Base-by-base conservation (phyloP, 2,329 filamentous ascomycete genomes). In the Ustulina deusta region DNA sequence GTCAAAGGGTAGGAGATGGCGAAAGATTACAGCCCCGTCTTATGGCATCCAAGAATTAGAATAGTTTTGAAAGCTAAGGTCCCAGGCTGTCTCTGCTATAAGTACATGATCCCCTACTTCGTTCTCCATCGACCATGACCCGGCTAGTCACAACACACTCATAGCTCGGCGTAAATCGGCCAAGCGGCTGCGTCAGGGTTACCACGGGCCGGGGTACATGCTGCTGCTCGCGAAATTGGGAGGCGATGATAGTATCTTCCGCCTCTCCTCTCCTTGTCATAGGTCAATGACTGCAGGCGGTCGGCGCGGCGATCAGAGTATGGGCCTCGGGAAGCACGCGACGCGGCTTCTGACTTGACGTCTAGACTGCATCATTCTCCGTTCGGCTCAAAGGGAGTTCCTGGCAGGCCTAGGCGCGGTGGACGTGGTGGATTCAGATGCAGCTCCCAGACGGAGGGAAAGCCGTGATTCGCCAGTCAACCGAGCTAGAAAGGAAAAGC, bases 391-490 rank as follows among this genome's bases (percentile, higher is more conserved):
- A 81, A 74, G 79, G 79, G 76, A 74, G 65, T 66, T 72, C 69
- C 72, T 65, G 69, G 72, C 59, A 73, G 65, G 68, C 44, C 59
- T 54, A 57, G 67, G 67, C 60, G 38, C 48, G 48, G 55, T 65
- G 55, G 62, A 60, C 55, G 34, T 27, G 65, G 49, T 60, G 60
- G 64, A 42, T 56, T 59, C 54, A 36, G 60, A 38, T 49, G 63
- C 20, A 29, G 36, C 32, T 44, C 13, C 20, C 25, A 51, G 60
- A 70, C 55, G 65, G 63, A 67, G 69, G 52, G 66, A 72, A 76
- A 77, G 76, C 80, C 79, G 77, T 79, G 78, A 82, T 83, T 83
- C 82, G 80, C 80, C 83, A 79, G 83, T 79, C 79, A 82, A 76
- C 83, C 83, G 82, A 78, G 71, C 71, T 68, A 68, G 69, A 61